A percentile compares a stretch with the other conserved stretches of the same genome.
phyloP scores from a whole-genome alignment of 345 rosid genomes.

The Zanthoxylum bungeanum region DNA sequence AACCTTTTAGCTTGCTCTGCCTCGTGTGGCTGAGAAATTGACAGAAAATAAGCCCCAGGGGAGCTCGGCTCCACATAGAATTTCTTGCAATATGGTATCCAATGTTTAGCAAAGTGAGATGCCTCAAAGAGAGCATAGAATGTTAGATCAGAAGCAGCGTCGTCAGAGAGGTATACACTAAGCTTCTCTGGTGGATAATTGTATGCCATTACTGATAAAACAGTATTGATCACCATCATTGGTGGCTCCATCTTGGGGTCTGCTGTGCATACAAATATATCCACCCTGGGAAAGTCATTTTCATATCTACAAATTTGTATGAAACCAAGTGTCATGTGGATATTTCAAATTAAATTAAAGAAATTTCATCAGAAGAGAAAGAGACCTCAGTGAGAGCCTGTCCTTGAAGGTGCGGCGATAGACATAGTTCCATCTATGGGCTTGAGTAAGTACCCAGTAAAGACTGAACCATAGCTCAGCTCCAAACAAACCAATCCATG shows the following conservation, averaged over 20 bases:
- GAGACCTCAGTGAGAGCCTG: slow-evolving; percentile 43
- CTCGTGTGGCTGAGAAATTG: background rate
- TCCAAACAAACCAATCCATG: slow-evolving; percentile 44
- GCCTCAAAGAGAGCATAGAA: slow-evolving; percentile 54
- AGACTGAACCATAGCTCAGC: slow-evolving; percentile 51
- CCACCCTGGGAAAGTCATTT: slow-evolving; percentile 40
- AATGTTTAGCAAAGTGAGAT: slow-evolving; percentile 36
- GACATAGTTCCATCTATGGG: slow-evolving; percentile 42
- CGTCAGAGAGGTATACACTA: slow-evolving; percentile 51
- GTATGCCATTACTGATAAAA: slow-evolving; percentile 47
- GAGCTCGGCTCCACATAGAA: slow-evolving; percentile 39
- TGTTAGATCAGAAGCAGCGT: slow-evolving; percentile 42
- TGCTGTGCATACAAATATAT: slow-evolving; percentile 55
- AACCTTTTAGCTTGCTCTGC: slow-evolving; percentile 5
- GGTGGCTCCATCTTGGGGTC: slow-evolving; percentile 54
- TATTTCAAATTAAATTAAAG: too few relatives aligned
- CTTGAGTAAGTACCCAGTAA: slow-evolving; percentile 45
- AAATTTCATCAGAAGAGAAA: background rate
- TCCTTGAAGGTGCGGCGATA: slow-evolving; percentile 40
- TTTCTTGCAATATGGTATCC: slow-evolving; percentile 55
- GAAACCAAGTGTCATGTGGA: too few relatives aligned
- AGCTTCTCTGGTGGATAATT: slow-evolving; percentile 42
- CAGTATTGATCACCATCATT: slow-evolving; percentile 44
- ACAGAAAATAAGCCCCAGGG: slow-evolving; percentile 39
- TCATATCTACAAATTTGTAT: slow-evolving; percentile 26